Percentiles rank a stretch among this genome's conserved stretches.
phyloP scores from a whole-genome alignment of 768 basidiomycete species.

The Boletellus sp. region DNA sequence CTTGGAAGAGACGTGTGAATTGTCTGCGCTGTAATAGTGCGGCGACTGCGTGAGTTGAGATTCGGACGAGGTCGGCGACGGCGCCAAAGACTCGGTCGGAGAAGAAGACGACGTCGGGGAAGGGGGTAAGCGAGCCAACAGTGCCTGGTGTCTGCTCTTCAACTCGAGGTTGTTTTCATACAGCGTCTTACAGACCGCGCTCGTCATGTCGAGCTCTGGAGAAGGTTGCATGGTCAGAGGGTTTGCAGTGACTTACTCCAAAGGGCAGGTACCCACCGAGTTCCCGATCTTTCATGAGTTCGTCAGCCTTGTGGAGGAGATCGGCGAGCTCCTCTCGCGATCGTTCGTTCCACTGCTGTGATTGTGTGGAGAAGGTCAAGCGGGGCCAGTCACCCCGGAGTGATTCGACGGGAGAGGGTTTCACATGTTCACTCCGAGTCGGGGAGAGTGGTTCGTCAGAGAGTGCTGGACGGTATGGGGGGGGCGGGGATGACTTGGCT shows the following conservation, averaged over 20 bases:
- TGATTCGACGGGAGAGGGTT: conserved; percentile 29
- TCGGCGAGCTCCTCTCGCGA: conserved; percentile 72
- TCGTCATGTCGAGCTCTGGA: conserved; percentile 61
- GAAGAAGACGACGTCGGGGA: conserved; percentile 39
- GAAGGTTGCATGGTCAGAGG: conserved; percentile 21
- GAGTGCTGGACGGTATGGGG: conserved; percentile 50
- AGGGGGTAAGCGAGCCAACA: conserved; percentile 60
- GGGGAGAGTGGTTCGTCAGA: conserved; percentile 27
- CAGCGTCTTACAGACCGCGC: conserved; percentile 63
- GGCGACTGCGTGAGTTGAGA: conserved; percentile 32
- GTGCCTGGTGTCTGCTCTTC: conserved; percentile 67
- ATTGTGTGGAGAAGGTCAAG: conserved; percentile 26
- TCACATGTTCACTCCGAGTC: conserved; percentile 32
- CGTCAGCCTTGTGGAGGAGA: conserved; percentile 69
- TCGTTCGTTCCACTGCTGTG: conserved; percentile 55
- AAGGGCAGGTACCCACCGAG: conserved; percentile 48
- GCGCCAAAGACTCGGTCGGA: conserved; percentile 17
- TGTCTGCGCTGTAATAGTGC: conserved; percentile 29
- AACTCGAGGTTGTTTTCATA: conserved; percentile 67
- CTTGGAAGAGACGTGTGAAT: conserved; percentile 21
- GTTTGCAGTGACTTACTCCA: neutral
- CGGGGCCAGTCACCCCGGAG: conserved; percentile 9
- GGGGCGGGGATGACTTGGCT: conserved; percentile 44
- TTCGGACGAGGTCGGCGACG: conserved; percentile 27
- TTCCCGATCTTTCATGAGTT: conserved; percentile 72